Evolutionary conservation across 1,284 basidiomycete species (phyloP), one percentile per base, ranked within the genome.

Genomic region (Heterobasidion occidentale): DNA sequence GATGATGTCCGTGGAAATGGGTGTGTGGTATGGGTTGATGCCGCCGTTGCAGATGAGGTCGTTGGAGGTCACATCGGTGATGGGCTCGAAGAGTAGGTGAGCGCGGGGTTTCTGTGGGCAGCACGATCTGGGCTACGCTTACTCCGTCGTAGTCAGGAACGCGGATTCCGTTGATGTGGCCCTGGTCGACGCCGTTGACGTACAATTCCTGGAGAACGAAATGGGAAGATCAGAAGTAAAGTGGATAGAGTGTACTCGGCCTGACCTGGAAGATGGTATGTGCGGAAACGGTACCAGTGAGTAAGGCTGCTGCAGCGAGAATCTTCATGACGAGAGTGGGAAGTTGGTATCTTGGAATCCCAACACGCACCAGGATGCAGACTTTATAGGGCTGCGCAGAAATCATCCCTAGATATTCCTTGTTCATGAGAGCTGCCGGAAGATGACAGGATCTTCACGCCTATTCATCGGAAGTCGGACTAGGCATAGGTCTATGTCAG

Each of bases 21-120:
- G 77, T 61, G 76, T 68, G 68, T 80, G 75, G 66, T 79, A 81
- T 0, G 79, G 79, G 65, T 81, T 83, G 64, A 82, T 81, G 35
- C 80, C 80, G 36, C 80, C 80, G 57, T 83, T 82, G 70, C 80
- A 82, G 57, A 80, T 80, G 50, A 83, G 52, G 62, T 82, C 70
- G 66, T 80, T 81, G 0, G 78, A 81, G 5, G 73, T 79, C 5
- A 81, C 77, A 60, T 81, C 75, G 42, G 62, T 77, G 56, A 82
- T 79, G 7, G 79, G 77, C 78, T 81, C 54, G 8, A 15, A 19
- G 11, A 8, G 9, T 11, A 3, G 9, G 12, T 9, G 12, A 15
- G 38, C 2, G 19, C 38, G 44, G 14, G 46, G n/a, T 7, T 15
- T 34, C 44, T 5, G 46, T 17, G 17, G 51, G 12, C 9, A 36